Conservation (phyloP, 2,329 filamentous ascomycete species). For the Alternaria sp. region DNA sequence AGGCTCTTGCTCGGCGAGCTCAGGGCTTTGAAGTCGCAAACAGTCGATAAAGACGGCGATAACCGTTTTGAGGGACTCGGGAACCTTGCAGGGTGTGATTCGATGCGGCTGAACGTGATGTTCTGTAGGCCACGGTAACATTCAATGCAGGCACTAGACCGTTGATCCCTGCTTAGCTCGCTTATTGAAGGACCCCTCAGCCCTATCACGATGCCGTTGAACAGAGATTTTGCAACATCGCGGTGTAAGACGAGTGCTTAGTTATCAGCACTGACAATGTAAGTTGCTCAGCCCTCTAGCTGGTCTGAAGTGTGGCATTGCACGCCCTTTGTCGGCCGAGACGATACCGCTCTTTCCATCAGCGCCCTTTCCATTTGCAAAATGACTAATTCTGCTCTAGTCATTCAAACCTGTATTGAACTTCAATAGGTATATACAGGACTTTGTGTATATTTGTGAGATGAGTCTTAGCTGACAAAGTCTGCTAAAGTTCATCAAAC, state of each 20-base stretch:
- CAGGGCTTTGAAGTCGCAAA: not conserved
- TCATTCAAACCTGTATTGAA: conserved; percentile 10
- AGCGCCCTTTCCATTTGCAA: conserved; percentile 1
- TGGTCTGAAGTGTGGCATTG: not conserved
- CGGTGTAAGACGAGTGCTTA: not conserved
- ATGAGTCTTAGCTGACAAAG: not conserved
- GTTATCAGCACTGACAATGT: not conserved
- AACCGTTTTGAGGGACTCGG: not conserved
- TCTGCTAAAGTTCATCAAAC: not conserved
- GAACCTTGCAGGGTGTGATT: conserved; percentile 14
- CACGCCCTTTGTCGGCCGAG: conserved; percentile 2
- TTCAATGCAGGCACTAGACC: conserved; percentile 5
- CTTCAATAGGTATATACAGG: not conserved
- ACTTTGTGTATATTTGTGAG: not conserved
- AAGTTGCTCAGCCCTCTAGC: conserved; percentile 1
- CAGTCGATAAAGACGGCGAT: not conserved
- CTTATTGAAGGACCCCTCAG: conserved; percentile 12
- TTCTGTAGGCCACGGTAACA: conserved; percentile 13
- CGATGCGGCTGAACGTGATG: conserved; percentile 14
- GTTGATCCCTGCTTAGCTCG: conserved; percentile 14
- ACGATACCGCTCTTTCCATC: not conserved
- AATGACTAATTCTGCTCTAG: conserved; percentile 14
- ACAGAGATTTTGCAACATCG: not conserved
- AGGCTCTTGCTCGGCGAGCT: conserved; percentile 15
- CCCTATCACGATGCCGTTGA: conserved; percentile 5